These are phyloP conservation scores for maize (Zea mays) DNA, from an alignment of 176 grass and related monocot genomes.

Conservation along the genomic window Zm-B73-REFERENCE-NAM-5.0 NC_050105.1:139948501-139949000, in stretches of 20 bases:
- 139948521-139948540: constrained; percentile 85
- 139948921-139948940: constrained; percentile 44
- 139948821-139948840: not conserved
- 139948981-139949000: constrained; percentile 77
- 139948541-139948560: constrained; percentile 88
- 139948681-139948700: not conserved
- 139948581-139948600: constrained; percentile 81
- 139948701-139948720: constrained; percentile 10
- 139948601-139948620: constrained; percentile 69
- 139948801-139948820: not conserved
- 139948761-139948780: not conserved
- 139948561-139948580: constrained; percentile 81
- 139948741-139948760: not conserved
- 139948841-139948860: constrained; percentile 22
- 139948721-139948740: constrained; percentile 20
- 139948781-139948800: not conserved
- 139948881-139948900: constrained; percentile 23
- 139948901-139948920: constrained; percentile 46
- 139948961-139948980: constrained; percentile 57
- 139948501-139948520: constrained; percentile 81
- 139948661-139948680: constrained; percentile 1
- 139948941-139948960: constrained; percentile 42
- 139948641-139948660: constrained; percentile 21
- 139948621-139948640: not conserved
- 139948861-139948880: constrained; percentile 23